phyloP scores from a whole-genome alignment of 2,329 filamentous ascomycete genomes.

The Ophiostoma ips region DNA sequence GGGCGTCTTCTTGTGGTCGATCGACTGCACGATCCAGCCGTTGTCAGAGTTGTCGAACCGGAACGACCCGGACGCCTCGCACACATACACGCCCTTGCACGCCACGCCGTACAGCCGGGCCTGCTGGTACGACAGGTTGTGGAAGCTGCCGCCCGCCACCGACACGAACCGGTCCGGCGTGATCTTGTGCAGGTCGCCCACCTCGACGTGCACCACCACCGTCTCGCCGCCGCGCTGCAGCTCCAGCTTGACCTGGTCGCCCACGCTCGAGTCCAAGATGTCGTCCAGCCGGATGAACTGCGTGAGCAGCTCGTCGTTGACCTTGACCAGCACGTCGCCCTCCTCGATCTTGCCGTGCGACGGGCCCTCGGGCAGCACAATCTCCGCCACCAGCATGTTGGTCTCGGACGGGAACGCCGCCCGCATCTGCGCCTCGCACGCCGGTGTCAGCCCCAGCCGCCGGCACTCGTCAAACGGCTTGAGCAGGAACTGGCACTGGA shows the following conservation, averaged over 20 bases:
- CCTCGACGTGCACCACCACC: conserved; percentile 67
- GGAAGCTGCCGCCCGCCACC: conserved; percentile 87
- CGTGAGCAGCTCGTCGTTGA: conserved; percentile 85
- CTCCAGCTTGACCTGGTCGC: conserved; percentile 59
- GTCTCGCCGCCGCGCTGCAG: conserved; percentile 84
- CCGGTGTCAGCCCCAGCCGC: conserved; percentile 66
- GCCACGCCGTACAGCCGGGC: conserved; percentile 90
- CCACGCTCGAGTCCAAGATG: conserved; percentile 80
- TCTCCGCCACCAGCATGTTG: conserved; percentile 93
- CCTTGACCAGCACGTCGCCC: conserved; percentile 83
- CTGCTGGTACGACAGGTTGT: conserved; percentile 93
- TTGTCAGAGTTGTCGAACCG: conserved; percentile 81
- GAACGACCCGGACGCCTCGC: conserved; percentile 89
- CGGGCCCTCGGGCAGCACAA: conserved; percentile 81
- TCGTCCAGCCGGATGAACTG: conserved; percentile 87
- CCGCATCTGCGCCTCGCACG: conserved; percentile 77
- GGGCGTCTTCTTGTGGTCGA: conserved; percentile 84
- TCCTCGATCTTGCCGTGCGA: conserved; percentile 80
- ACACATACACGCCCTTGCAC: conserved; percentile 84
- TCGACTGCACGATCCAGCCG: conserved; percentile 84
- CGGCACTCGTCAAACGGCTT: conserved; percentile 97
- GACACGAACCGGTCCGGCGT: conserved; percentile 93
- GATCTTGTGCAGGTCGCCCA: conserved; percentile 84
- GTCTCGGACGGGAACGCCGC: conserved; percentile 82
- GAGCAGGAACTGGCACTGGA: conserved; percentile 92